Evolutionary conservation across 1,139 yeast genomes (phyloP).

Genomic region (Debaryomyces robertsiae): DNA sequence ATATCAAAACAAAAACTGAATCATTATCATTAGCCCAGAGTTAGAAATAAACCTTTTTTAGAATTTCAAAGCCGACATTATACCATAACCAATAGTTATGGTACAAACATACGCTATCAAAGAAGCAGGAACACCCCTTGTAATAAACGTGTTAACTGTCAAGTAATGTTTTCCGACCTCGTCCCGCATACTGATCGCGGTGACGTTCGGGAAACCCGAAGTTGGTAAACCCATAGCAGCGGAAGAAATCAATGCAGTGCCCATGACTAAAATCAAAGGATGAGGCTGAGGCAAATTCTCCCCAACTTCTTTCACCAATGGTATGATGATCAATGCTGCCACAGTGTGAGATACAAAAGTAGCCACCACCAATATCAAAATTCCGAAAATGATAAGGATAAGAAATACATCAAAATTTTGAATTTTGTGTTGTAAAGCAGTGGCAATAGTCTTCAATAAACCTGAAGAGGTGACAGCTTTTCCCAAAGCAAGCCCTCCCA

Average conservation of each 20-base stretch:
- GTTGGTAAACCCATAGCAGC: conserved; percentile 97
- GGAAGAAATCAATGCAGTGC: conserved; percentile 81
- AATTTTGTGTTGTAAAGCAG: conserved; percentile 60
- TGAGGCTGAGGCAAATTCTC: conserved; percentile 69
- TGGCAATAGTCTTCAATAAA: conserved; percentile 74
- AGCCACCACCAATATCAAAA: conserved; percentile 77
- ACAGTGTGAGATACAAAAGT: conserved; percentile 96
- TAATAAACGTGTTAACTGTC: conserved; percentile 79
- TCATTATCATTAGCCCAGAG: too few relatives aligned
- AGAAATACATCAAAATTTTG: conserved; percentile 66
- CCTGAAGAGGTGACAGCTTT: conserved; percentile 91
- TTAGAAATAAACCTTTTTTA: conserved; percentile 19
- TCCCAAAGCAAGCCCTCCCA: conserved; percentile 96
- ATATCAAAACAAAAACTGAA: too few relatives aligned
- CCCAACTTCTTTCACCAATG: conserved; percentile 87
- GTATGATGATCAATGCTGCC: conserved; percentile 88
- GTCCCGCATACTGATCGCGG: conserved; percentile 90
- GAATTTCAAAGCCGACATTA: conserved; percentile 61
- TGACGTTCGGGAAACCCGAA: conserved; percentile 94
- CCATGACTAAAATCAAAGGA: conserved; percentile 76
- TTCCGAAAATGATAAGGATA: conserved; percentile 74
- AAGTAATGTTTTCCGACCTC: conserved; percentile 86
- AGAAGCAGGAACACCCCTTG: conserved; percentile 87
- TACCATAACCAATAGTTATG: conserved; percentile 75
- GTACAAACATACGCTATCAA: conserved; percentile 68